phyloP scores from a whole-genome alignment of 306 rosid species.

The Trifolium fragiferum region DNA sequence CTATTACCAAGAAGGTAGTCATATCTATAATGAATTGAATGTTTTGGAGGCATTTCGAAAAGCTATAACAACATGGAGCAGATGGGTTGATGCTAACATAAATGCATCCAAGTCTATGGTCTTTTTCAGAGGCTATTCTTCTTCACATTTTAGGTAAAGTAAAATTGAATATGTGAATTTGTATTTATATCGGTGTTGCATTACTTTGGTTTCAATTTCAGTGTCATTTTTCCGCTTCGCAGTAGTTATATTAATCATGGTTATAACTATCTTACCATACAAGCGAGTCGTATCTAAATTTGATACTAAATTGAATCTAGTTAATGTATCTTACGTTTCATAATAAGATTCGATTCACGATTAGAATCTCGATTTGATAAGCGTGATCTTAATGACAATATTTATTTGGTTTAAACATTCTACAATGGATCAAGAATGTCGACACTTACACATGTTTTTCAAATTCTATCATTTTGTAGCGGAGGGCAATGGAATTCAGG shows the following conservation, averaged over 20 bases:
- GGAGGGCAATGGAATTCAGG: slow-evolving; percentile 99
- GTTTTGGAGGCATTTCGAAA: slow-evolving; percentile 89
- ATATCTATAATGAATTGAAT: slow-evolving; percentile 75
- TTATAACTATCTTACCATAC: not conserved
- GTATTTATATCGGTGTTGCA: not conserved
- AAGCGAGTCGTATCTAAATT: not conserved
- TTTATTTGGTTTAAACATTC: slow-evolving; percentile 1
- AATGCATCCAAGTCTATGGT: slow-evolving; percentile 67
- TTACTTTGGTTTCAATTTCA: slow-evolving; percentile 18
- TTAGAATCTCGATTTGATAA: not conserved
- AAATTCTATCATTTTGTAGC: slow-evolving; percentile 49
- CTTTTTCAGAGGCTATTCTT: slow-evolving; percentile 91
- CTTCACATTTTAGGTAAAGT: slow-evolving; percentile 85
- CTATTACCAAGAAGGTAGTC: slow-evolving; percentile 98
- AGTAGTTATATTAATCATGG: not conserved
- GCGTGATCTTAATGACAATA: not conserved
- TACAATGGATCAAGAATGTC: not conserved
- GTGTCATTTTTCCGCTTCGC: not conserved
- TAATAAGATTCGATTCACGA: not conserved
- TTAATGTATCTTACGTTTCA: too few relatives aligned
- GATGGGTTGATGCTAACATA: slow-evolving; percentile 84
- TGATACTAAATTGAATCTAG: not conserved
- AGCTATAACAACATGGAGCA: slow-evolving; percentile 91
- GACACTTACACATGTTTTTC: slow-evolving; percentile 13
- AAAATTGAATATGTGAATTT: not conserved